Conservation (phyloP, 352 stramenopile species). For the Phytophthora melonis region DNA sequence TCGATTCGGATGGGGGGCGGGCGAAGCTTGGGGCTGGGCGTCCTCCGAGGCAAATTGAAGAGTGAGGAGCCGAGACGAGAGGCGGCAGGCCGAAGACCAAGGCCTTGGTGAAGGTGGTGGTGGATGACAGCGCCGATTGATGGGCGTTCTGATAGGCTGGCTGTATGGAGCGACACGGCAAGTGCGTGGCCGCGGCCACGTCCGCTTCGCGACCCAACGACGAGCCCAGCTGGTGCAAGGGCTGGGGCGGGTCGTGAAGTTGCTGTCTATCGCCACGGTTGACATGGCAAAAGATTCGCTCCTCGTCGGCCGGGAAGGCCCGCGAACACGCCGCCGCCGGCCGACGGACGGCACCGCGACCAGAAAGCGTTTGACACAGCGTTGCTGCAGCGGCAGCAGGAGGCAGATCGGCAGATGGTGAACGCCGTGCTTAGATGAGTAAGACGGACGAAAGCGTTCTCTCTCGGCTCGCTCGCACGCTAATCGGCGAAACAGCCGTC, state of each 20-base stretch:
- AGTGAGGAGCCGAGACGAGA: constrained; percentile 19
- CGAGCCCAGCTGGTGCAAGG: background rate
- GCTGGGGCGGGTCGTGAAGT: background rate
- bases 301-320: background rate
- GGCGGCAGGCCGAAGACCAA: background rate
- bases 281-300: constrained; percentile 5
- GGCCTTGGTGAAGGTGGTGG: background rate
- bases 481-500: constrained; percentile 2
- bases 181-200: constrained; percentile 7
- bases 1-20: constrained; percentile 29
- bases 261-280: background rate
- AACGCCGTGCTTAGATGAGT: background rate
- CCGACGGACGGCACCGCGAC: background rate
- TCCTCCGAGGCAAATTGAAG: constrained; percentile 42
- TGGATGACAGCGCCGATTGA: constrained; percentile 2
- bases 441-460: background rate
- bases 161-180: constrained; percentile 10
- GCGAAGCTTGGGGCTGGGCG: constrained; percentile 15
- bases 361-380: constrained; percentile 4
- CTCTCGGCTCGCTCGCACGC: background rate
- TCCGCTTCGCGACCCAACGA: constrained; percentile 8
- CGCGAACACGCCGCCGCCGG: constrained; percentile 3
- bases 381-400: background rate
- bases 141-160: background rate
- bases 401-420: background rate